Conservation (phyloP, 164 flowering plant species). For the Chimonanthus salicifolius region DNA sequence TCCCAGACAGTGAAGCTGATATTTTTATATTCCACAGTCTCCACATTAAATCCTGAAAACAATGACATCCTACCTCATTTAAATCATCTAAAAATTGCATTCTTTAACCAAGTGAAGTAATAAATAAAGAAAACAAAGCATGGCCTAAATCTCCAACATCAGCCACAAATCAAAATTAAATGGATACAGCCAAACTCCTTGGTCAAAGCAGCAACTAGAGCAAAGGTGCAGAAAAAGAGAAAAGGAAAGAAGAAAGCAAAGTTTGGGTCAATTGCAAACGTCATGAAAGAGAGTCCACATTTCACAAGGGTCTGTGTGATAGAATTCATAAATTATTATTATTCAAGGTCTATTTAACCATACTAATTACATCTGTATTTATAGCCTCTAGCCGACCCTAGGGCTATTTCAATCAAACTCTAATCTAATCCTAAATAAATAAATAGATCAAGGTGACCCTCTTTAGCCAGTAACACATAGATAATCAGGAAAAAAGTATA, state of each 20-base stretch:
- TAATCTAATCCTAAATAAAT: too few species aligned
- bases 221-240: too few species aligned
- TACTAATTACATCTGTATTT: too few species aligned
- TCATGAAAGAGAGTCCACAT: background rate
- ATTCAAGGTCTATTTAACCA: too few species aligned
- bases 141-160: background rate
- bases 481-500: too few species aligned
- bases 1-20: conserved; percentile 99
- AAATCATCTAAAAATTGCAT: background rate
- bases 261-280: background rate
- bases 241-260: background rate
- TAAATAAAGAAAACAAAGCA: background rate
- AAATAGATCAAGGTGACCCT: too few species aligned
- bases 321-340: too few species aligned
- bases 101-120: background rate
- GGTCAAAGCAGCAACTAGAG: background rate
- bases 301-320: too few species aligned
- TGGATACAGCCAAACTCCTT: background rate
- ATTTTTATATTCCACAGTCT: conserved; percentile 93
- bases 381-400: too few species aligned
- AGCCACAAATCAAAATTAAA: background rate
- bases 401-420: too few species aligned
- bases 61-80: background rate
- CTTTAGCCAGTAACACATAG: too few species aligned
- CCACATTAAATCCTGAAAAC: conserved; percentile 83